Conservation (phyloP, 1,284 basidiomycete species). For the Ganoderma multipileum region DNA sequence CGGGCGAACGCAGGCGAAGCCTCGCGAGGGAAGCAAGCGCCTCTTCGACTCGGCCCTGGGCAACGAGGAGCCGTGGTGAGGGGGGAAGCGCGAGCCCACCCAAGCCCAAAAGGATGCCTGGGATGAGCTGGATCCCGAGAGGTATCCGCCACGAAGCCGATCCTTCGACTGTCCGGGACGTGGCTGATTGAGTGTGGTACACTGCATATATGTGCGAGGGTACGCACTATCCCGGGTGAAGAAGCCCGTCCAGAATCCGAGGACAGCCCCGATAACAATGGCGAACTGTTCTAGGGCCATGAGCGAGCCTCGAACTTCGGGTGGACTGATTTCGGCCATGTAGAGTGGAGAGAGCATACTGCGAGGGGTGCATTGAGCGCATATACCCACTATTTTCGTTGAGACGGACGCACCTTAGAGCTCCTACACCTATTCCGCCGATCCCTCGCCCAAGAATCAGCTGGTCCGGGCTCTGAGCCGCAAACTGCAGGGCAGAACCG, state of each 20-base stretch:
- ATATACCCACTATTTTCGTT: neutral
- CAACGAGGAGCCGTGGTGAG: slow-evolving; percentile 73
- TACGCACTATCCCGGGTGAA: slow-evolving; percentile 67
- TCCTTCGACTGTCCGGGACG: slow-evolving; percentile 50
- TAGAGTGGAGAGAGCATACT: slow-evolving; percentile 83
- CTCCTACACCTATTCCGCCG: slow-evolving; percentile 82
- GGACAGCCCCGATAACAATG: slow-evolving; percentile 78
- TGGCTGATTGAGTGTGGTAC: neutral
- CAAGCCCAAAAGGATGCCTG: slow-evolving; percentile 68
- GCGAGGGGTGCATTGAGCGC: neutral
- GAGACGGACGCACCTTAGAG: slow-evolving; percentile 58
- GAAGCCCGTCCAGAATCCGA: slow-evolving; percentile 86
- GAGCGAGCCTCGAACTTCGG: slow-evolving; percentile 82
- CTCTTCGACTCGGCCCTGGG: slow-evolving; percentile 57
- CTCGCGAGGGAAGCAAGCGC: slow-evolving; percentile 53
- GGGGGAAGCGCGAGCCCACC: slow-evolving; percentile 74
- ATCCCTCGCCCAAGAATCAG: slow-evolving; percentile 74
- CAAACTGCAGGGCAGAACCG: slow-evolving; percentile 74
- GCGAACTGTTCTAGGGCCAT: slow-evolving; percentile 82
- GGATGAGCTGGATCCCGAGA: slow-evolving; percentile 73
- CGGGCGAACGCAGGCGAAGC: slow-evolving; percentile 52
- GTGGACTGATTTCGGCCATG: slow-evolving; percentile 84
- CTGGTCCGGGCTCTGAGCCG: slow-evolving; percentile 59
- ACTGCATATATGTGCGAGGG: neutral
- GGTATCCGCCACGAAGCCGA: slow-evolving; percentile 81